phyloP scores from a whole-genome alignment of 805 yeast genomes.

The Priceomyces medius region DNA sequence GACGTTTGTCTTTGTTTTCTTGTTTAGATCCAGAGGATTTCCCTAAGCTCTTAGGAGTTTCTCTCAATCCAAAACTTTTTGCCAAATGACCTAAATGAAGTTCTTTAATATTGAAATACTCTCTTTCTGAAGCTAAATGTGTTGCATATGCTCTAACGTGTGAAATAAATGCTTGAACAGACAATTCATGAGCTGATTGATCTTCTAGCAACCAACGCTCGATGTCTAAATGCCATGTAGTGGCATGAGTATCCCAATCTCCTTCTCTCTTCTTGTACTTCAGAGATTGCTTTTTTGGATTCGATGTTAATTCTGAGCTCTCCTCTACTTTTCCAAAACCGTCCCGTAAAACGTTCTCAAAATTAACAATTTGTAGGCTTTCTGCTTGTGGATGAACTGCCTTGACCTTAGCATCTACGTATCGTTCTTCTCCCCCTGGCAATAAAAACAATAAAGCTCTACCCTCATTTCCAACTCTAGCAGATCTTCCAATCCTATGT shows the following conservation, averaged over 20 bases:
- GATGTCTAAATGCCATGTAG: constrained; percentile 90
- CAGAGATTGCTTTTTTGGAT: constrained; percentile 31
- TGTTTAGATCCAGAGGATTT: constrained; percentile 32
- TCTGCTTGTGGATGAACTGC: constrained; percentile 41
- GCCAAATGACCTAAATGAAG: constrained; percentile 96
- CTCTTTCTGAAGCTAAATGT: constrained; percentile 78
- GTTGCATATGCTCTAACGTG: constrained; percentile 96
- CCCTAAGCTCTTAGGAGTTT: constrained; percentile 84
- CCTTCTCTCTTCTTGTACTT: constrained; percentile 28
- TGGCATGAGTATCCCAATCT: constrained; percentile 91
- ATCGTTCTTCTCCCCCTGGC: constrained; percentile 89
- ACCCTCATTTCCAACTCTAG: constrained; percentile 93
- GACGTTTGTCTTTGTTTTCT: constrained; percentile 25
- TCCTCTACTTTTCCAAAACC: constrained; percentile 42
- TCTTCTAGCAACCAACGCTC: constrained; percentile 87
- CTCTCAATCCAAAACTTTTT: constrained; percentile 90
- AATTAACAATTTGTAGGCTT: constrained; percentile 31
- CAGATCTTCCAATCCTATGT: constrained; percentile 96
- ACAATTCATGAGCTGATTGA: constrained; percentile 55
- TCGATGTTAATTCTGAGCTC: constrained; percentile 32
- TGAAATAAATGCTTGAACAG: constrained; percentile 79
- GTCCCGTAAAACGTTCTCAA: constrained; percentile 30
- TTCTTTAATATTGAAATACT: constrained; percentile 73
- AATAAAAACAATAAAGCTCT: constrained; percentile 72
- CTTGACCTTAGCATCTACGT: constrained; percentile 52